A percentile compares a stretch with the other conserved stretches of the same genome.
Conservation (phyloP, 371 early-diverging fungal genomes). For the Mucor circinelloides region DNA sequence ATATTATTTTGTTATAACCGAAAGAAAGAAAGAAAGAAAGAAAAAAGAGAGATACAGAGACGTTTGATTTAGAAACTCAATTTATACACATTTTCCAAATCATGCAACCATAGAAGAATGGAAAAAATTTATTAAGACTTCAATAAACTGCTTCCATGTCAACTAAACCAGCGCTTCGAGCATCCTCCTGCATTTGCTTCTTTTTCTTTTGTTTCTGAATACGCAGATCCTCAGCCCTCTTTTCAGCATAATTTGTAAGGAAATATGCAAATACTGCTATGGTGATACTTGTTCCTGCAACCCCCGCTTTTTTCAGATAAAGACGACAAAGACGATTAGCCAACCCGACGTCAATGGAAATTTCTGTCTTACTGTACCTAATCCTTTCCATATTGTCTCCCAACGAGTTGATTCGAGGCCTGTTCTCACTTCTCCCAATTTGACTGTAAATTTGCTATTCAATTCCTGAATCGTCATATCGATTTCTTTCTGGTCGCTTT, state of each 20-base stretch:
- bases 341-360: neutral
- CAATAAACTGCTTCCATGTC: constrained; percentile 24
- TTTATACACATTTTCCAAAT: constrained; percentile 3
- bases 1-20: neutral
- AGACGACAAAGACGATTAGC: constrained; percentile 16
- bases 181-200: constrained; percentile 26
- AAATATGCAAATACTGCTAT: constrained; percentile 16
- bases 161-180: constrained; percentile 21
- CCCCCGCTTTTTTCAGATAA: constrained; percentile 9
- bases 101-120: constrained; percentile 6
- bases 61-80: neutral
- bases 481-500: constrained; percentile 71
- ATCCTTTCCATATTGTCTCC: constrained; percentile 70
- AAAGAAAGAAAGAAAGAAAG: neutral
- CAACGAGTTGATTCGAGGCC: constrained; percentile 80
- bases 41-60: neutral
- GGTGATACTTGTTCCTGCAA: constrained; percentile 10
- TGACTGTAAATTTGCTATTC: constrained; percentile 75
- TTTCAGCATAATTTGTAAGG: constrained; percentile 15
- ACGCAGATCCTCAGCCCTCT: constrained; percentile 10
- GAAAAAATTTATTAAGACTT: neutral
- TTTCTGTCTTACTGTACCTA: constrained; percentile 37
- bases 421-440: constrained; percentile 76
- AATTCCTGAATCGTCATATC: constrained; percentile 80
- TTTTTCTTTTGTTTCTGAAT: constrained; percentile 13